Conservation (phyloP, 2,329 filamentous ascomycete species). For the Nannizzia gypsea region DNA sequence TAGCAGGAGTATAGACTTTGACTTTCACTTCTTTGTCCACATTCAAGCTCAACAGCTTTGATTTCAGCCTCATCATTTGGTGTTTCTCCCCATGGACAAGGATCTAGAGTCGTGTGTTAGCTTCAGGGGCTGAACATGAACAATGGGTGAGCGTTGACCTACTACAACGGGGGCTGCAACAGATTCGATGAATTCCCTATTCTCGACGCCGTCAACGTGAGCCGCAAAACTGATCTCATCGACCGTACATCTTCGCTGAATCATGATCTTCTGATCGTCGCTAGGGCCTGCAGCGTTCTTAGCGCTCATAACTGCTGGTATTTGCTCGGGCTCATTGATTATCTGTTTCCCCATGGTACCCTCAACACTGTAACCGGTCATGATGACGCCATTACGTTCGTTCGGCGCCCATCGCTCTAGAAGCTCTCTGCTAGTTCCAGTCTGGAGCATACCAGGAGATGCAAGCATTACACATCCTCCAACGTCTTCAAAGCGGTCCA, state of each 20-base stretch:
- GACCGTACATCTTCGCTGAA: slow-evolving; percentile 82
- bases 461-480: slow-evolving; percentile 95
- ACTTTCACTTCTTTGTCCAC: slow-evolving; percentile 66
- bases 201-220: slow-evolving; percentile 91
- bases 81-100: slow-evolving; percentile 94
- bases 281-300: slow-evolving; percentile 44
- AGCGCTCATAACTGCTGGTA: slow-evolving; percentile 82
- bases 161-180: slow-evolving; percentile 85
- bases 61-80: slow-evolving; percentile 96
- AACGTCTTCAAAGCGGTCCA: slow-evolving; percentile 92
- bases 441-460: slow-evolving; percentile 96
- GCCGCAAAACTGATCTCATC: slow-evolving; percentile 93
- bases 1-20: slow-evolving; percentile 87
- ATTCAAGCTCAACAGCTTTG: slow-evolving; percentile 86
- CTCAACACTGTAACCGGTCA: slow-evolving; percentile 96
- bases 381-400: slow-evolving; percentile 94
- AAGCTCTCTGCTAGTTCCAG: slow-evolving; percentile 82
- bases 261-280: slow-evolving; percentile 78
- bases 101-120: slow-evolving; percentile 45
- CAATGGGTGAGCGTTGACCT: slow-evolving; percentile 31
- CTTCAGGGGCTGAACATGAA: neutral
- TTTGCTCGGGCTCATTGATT: slow-evolving; percentile 87
- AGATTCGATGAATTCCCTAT: slow-evolving; percentile 93
- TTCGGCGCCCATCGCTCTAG: slow-evolving; percentile 93
- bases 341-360: slow-evolving; percentile 97